phyloP scores from a whole-genome alignment of 257 asterid genomes.

The Przewalskia tangutica region DNA sequence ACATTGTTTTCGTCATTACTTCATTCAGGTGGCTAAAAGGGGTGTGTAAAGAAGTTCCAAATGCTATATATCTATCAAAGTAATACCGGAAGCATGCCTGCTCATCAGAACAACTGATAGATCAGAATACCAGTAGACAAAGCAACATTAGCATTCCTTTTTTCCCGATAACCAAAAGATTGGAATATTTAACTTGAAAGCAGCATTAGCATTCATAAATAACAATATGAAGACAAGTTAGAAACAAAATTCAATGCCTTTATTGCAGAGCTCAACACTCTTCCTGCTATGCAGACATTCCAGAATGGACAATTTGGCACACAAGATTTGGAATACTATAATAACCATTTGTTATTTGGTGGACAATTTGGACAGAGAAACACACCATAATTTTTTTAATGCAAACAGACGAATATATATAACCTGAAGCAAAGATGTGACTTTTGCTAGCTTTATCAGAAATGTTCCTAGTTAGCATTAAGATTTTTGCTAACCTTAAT shows the following conservation, averaged over 20 bases:
- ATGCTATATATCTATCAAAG: background rate
- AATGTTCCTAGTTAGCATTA: too few relatives aligned
- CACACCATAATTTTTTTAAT: background rate
- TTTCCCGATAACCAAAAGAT: background rate
- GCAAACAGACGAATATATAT: background rate
- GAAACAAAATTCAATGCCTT: background rate
- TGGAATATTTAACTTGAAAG: background rate
- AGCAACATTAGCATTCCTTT: background rate
- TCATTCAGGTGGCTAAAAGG: background rate
- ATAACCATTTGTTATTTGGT: background rate
- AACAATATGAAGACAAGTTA: background rate
- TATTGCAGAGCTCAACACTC: background rate
- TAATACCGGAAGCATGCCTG: background rate
- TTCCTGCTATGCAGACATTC: background rate
- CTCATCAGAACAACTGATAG: background rate
- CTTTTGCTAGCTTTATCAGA: background rate
- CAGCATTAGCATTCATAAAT: background rate
- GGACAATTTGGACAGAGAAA: background rate
- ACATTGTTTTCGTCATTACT: background rate
- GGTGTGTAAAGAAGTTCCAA: background rate
- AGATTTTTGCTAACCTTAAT: too few relatives aligned
- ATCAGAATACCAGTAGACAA: background rate
- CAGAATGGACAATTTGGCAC: background rate
- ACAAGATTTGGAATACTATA: background rate
- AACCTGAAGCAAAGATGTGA: background rate